Evolutionary conservation across 176 grass and related monocot species (phyloP).

Genomic region (Carex scoparia): DNA sequence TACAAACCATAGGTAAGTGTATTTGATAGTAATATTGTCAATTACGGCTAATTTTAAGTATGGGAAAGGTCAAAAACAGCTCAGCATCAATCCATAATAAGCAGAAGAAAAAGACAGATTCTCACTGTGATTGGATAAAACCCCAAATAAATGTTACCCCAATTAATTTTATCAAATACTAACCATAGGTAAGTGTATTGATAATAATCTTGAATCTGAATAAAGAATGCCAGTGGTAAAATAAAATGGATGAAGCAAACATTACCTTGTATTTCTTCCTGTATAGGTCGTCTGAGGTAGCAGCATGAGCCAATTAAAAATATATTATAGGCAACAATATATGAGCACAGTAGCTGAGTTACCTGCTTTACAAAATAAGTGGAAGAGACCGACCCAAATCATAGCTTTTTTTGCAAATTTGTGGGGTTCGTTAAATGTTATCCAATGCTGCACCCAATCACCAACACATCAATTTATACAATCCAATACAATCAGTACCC

Average conservation of each 20-base stretch:
- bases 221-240: not conserved
- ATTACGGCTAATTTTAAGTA: too few species aligned
- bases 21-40: too few species aligned
- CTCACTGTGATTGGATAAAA: too few species aligned
- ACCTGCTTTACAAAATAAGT: too few species aligned
- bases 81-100: too few species aligned
- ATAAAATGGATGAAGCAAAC: not conserved
- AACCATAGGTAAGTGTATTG: too few species aligned
- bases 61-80: too few species aligned
- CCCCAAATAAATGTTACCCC: too few species aligned
- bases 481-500: too few species aligned
- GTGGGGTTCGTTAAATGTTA: slow-evolving; percentile 92
- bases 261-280: slow-evolving; percentile 58
- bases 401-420: slow-evolving; percentile 73
- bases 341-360: slow-evolving; percentile 75
- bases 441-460: slow-evolving; percentile 80
- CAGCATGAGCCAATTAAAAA: slow-evolving; percentile 55
- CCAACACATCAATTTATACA: slow-evolving; percentile 10
- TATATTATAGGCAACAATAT: slow-evolving; percentile 73
- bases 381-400: slow-evolving; percentile 35
- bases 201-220: not conserved
- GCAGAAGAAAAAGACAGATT: too few species aligned
- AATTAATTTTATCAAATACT: too few species aligned
- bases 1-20: too few species aligned
- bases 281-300: slow-evolving; percentile 40